Conservation (phyloP, 2,329 filamentous ascomycete species). For the Elsinoe arachidis region DNA sequence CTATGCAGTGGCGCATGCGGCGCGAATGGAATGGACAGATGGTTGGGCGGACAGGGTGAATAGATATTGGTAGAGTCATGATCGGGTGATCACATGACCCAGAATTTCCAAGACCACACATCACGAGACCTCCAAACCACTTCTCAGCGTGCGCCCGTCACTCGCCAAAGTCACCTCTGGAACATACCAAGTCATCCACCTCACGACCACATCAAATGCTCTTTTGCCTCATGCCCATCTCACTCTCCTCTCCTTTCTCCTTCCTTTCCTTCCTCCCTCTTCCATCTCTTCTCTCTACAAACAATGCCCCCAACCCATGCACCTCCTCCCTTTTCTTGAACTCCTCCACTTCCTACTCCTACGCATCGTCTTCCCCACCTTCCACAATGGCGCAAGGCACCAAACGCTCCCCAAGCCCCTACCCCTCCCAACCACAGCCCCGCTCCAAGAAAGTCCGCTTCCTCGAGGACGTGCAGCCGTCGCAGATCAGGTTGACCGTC, state of each 20-base stretch:
- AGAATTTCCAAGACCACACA: background rate
- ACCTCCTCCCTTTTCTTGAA: background rate
- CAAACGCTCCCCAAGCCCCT: conserved; percentile 11
- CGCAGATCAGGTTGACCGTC: conserved; percentile 10
- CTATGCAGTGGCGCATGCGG: background rate
- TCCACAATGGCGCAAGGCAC: conserved; percentile 4
- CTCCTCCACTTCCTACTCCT: background rate
- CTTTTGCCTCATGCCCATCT: background rate
- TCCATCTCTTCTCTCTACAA: background rate
- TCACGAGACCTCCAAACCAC: conserved; percentile 3
- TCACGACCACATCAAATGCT: background rate
- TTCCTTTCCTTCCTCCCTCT: background rate
- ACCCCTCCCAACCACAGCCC: conserved; percentile 2
- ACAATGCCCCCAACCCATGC: background rate
- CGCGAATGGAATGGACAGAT: background rate
- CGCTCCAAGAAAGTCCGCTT: conserved; percentile 13
- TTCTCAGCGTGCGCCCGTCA: background rate
- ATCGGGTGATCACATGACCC: conserved; percentile 6
- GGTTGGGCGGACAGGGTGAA: background rate
- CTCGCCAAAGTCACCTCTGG: background rate
- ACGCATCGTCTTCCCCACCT: background rate
- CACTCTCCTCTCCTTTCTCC: background rate
- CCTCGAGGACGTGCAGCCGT: conserved; percentile 15
- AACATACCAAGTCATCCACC: background rate
- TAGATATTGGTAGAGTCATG: too few species aligned